Evolutionary conservation across 495 filamentous ascomycete species (phyloP), one percentile per base, ranked within the genome.

Genomic region (Penicillium crystallinum): DNA sequence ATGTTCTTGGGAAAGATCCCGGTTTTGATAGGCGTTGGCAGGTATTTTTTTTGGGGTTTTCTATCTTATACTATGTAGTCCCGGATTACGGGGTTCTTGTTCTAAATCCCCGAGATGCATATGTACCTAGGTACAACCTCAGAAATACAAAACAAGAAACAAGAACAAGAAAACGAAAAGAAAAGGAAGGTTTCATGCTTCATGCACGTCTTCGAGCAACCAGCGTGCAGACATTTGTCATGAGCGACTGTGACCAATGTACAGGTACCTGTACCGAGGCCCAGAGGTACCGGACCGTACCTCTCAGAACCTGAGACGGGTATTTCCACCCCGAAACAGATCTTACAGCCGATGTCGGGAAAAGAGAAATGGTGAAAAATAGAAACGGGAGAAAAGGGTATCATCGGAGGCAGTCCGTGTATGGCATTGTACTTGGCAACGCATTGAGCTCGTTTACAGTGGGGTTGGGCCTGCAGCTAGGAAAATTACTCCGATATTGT

Each of bases 271-370:
- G n/a, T n/a, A n/a, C n/a, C n/a, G n/a, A n/a, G n/a, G n/a, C n/a
- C n/a, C n/a, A n/a, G n/a, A n/a, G n/a, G n/a, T n/a, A n/a, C n/a
- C n/a, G n/a, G n/a, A n/a, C n/a, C n/a, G n/a, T n/a, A n/a, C n/a
- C n/a, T n/a, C n/a, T n/a, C n/a, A n/a, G n/a, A n/a, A n/a, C n/a
- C n/a, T n/a, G n/a, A n/a, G n/a, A n/a, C n/a, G n/a, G n/a, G n/a
- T 31, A 36, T 36, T 17, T 25, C 10, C n/a, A 23, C 10, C 46
- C 45, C 21, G 12, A 18, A 9, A 29, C 17, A 45, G 15, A 11
- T n/a, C 27, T 31, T 34, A 47, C 21, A 36, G 40, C 58, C 59
- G 59, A 62, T 53, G 53, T 62, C 59, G 59, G 59, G 49, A 55
- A 44, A 53, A 46, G n/a, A n/a, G n/a, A n/a, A n/a, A n/a, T n/a